Conservation (phyloP, 805 yeast genomes). For the Starmerella apis region DNA sequence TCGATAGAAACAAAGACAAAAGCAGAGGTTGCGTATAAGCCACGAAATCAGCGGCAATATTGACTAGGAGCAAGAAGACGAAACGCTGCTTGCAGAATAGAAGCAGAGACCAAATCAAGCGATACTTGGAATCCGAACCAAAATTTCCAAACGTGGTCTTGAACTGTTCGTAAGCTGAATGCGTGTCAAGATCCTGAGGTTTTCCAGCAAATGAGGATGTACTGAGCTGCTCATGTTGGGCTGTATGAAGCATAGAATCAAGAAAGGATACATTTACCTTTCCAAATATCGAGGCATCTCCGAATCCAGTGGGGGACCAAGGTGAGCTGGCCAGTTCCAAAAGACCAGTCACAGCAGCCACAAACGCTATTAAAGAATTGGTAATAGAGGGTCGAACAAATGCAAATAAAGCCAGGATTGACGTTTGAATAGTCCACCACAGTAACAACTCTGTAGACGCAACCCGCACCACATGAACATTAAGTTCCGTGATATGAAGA, state of each 20-base stretch:
- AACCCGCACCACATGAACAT: background rate
- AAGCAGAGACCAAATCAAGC: slow-evolving; percentile 13
- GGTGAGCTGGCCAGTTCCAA: slow-evolving; percentile 3
- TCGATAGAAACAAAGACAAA: slow-evolving; percentile 15
- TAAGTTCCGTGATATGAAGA: slow-evolving; percentile 1
- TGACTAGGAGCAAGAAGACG: slow-evolving; percentile 2
- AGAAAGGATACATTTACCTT: slow-evolving; percentile 11
- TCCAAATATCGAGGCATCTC: slow-evolving; percentile 15
- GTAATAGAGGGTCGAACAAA: background rate
- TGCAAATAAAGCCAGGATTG: background rate
- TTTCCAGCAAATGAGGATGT: slow-evolving; percentile 15
- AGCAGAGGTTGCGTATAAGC: slow-evolving; percentile 17
- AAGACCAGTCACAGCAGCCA: background rate
- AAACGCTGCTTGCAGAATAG: background rate
- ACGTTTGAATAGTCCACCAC: background rate
- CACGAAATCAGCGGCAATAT: slow-evolving; percentile 11
- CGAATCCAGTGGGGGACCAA: slow-evolving; percentile 7
- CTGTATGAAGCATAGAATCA: slow-evolving; percentile 8
- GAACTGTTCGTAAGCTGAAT: slow-evolving; percentile 1
- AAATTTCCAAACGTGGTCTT: background rate
- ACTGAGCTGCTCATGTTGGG: slow-evolving; percentile 8
- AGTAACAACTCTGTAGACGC: slow-evolving; percentile 6
- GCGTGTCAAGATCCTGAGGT: slow-evolving; percentile 11
- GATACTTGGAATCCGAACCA: background rate
- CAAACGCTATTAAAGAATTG: background rate